Evolutionary conservation across 2,329 filamentous ascomycete species (phyloP).

Genomic region (Annulohypoxylon truncatum): DNA sequence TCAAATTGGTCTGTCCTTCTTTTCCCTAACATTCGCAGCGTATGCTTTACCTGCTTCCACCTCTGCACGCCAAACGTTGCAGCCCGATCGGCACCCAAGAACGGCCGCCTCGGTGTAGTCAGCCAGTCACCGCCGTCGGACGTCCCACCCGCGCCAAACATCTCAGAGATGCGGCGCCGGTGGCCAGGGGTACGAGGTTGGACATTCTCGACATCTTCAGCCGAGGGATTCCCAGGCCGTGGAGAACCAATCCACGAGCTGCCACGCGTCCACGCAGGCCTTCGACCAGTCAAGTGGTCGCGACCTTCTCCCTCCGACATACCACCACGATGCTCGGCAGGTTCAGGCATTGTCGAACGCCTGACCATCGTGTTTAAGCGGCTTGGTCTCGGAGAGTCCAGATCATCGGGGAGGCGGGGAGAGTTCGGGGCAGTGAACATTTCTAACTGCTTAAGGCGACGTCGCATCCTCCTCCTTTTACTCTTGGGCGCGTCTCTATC

Average conservation of each 20-base stretch:
- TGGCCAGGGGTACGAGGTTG: constrained; percentile 70
- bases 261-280: constrained; percentile 67
- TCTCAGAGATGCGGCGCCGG: constrained; percentile 71
- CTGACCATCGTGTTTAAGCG: constrained; percentile 69
- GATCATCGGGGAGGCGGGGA: constrained; percentile 58
- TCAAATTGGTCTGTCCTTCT: constrained; percentile 91
- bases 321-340: constrained; percentile 68
- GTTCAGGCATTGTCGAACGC: constrained; percentile 74
- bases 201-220: constrained; percentile 64
- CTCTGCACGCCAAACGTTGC: constrained; percentile 82
- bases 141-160: constrained; percentile 71
- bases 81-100: constrained; percentile 73
- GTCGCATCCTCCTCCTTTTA: constrained; percentile 73
- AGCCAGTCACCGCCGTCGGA: constrained; percentile 73
- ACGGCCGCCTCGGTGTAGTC: constrained; percentile 63
- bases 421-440: constrained; percentile 75
- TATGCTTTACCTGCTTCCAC: constrained; percentile 94
- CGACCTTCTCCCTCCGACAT: constrained; percentile 81
- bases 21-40: constrained; percentile 77
- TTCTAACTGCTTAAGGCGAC: constrained; percentile 64
- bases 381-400: constrained; percentile 56
- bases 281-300: constrained; percentile 67
- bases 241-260: constrained; percentile 67
- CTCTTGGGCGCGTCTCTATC: constrained; percentile 59
- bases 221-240: constrained; percentile 61